Evolutionary conservation across 2,329 filamentous ascomycete genomes (phyloP).

Genomic region (Phialophora macrospora): DNA sequence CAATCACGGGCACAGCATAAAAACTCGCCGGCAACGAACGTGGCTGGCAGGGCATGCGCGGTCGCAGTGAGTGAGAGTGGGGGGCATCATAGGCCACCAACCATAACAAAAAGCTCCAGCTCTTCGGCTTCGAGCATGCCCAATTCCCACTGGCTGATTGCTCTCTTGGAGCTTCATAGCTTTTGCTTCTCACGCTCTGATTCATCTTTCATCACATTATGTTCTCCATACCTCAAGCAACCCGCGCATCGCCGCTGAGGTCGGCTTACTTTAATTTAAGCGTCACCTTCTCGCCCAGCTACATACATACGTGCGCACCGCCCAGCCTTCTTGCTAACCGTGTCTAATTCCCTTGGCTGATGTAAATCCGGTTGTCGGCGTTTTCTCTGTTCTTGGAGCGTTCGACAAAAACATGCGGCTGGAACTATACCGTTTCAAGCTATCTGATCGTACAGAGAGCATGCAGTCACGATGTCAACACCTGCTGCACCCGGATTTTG

Average conservation of each 20-base stretch:
- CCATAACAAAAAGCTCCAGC: constrained; percentile 6
- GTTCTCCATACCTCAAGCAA: neutral
- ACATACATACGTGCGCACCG: neutral
- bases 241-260: constrained; percentile 2
- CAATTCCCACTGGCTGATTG: constrained; percentile 8
- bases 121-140: constrained; percentile 1
- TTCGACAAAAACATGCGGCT: neutral
- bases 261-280: neutral
- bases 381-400: neutral
- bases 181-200: neutral
- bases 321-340: neutral
- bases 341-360: neutral
- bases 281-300: neutral
- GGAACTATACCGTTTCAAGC: neutral
- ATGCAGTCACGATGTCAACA: constrained; percentile 17
- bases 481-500: constrained; percentile 3
- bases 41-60: constrained; percentile 10
- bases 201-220: neutral
- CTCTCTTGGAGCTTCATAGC: neutral
- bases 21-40: constrained; percentile 4
- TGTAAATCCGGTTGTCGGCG: neutral
- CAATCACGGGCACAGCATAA: constrained; percentile 17
- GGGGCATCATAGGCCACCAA: neutral
- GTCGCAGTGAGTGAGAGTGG: neutral
- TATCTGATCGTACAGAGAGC: neutral